Evolutionary conservation across 2,329 filamentous ascomycete species (phyloP).

Genomic region (Penicillium sp.): DNA sequence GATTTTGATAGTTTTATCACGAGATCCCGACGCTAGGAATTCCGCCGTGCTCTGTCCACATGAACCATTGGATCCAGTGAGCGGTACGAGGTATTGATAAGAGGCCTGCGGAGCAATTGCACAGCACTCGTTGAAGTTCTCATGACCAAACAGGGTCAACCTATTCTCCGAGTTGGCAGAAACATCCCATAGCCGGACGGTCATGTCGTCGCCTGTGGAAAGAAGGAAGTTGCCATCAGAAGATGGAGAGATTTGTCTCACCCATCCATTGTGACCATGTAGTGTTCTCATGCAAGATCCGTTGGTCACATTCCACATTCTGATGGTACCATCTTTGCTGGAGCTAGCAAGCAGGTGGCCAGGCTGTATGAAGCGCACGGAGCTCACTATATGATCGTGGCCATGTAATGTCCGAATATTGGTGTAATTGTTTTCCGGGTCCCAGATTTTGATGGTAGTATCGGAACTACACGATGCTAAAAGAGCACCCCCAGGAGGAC

Average conservation of each 20-base stretch:
- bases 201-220: slow-evolving; percentile 77
- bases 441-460: slow-evolving; percentile 91
- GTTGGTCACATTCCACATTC: slow-evolving; percentile 88
- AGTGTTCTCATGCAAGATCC: slow-evolving; percentile 87
- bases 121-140: slow-evolving; percentile 81
- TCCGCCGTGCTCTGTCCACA: too few relatives aligned
- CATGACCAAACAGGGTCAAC: slow-evolving; percentile 76
- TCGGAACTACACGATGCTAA: slow-evolving; percentile 82
- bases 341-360: slow-evolving; percentile 77
- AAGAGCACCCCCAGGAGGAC: slow-evolving; percentile 71
- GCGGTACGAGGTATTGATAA: slow-evolving; percentile 62
- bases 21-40: slow-evolving; percentile 78
- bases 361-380: slow-evolving; percentile 80
- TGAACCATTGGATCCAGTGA: neutral
- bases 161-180: slow-evolving; percentile 70
- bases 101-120: slow-evolving; percentile 74
- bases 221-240: slow-evolving; percentile 78
- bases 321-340: slow-evolving; percentile 76
- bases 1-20: slow-evolving; percentile 7
- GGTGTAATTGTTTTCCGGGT: slow-evolving; percentile 85
- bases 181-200: slow-evolving; percentile 81
- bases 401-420: slow-evolving; percentile 87
- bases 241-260: slow-evolving; percentile 78
- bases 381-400: slow-evolving; percentile 86
- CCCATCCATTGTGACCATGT: slow-evolving; percentile 78